Base-by-base conservation (phyloP, 2,329 filamentous ascomycete genomes). In the Penicillium sp. region DNA sequence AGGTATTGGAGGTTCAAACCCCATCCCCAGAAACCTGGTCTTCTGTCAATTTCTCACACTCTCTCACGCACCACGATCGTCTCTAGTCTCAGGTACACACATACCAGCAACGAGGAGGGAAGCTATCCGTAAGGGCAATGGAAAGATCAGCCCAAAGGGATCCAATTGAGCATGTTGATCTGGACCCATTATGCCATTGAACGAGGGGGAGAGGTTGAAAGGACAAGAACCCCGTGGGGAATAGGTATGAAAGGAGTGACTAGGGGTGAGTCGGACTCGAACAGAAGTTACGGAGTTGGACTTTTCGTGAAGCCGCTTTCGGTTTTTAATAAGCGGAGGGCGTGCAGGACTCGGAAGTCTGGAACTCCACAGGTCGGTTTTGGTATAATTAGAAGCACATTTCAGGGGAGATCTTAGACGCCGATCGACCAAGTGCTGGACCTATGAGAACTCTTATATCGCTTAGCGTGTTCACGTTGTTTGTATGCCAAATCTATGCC, bases 21-120 rank as follows among this genome's bases (percentile, higher is more conserved):
- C 92, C 93, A 99, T 71, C 90, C 92, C 93, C 93, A 97, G 67
- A 96, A 87, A 64, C 90, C 92, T 95, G 32, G 62, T 43, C 29
- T 51, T 60, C 32, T 55, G 46, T 58, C 49, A 61, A 38, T 13
- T 36, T 36, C 13, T 13, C 24, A 6, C 24, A 6, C 24, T 16
- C 11, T n/a, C 34, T n/a, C 34, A n/a, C 34, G 7, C 6, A n/a
- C 5, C 24, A 6, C 24, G 18, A 27, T 27, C 24, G 5, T 27
- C 24, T 27, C 24, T 8, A 27, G 5, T n/a, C 14, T n/a, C 4
- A 13, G 13, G 34, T 7, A n/a, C 6, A 7, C 44, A 66, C 81
- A 60, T 80, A 95, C 92, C 93, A 60, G 95, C 78, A 49, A 96
- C 88, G 59, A 94, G 78, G 65, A 97, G 88, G 63, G 95, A 83